Conservation (phyloP, 2,329 filamentous ascomycete genomes). For the Cladosporium sphaerospermum region DNA sequence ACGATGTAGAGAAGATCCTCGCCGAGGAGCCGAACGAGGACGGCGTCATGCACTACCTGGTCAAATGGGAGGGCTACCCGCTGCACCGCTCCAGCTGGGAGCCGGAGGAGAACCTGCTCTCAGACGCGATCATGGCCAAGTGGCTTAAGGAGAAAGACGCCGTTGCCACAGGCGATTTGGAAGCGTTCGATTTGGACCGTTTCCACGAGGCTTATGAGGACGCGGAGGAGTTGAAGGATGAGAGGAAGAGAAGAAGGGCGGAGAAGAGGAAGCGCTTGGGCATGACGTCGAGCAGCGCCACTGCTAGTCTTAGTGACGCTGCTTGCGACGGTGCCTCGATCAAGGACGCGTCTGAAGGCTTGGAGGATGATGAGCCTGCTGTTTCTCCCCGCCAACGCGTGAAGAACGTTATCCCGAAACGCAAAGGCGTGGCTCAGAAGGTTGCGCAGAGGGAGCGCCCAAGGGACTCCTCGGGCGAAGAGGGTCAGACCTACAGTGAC, state of each 20-base stretch:
- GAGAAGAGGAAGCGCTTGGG: conserved; percentile 22
- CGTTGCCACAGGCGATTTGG: background rate
- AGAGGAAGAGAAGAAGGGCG: conserved; percentile 17
- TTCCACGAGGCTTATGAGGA: conserved; percentile 16
- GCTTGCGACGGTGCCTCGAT: conserved; percentile 12
- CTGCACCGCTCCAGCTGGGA: conserved; percentile 26
- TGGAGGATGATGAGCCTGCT: conserved; percentile 5
- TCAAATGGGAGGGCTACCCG: conserved; percentile 30
- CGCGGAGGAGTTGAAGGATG: conserved; percentile 9
- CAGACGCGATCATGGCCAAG: conserved; percentile 12
- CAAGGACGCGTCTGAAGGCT: conserved; percentile 10
- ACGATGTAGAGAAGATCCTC: conserved; percentile 28
- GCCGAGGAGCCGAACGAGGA: conserved; percentile 16
- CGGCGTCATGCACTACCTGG: conserved; percentile 17
- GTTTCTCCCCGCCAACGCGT: background rate
- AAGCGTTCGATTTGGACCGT: conserved; percentile 20
- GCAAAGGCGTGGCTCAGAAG: conserved; percentile 21
- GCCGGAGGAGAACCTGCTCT: conserved; percentile 17
- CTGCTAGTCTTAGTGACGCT: conserved; percentile 10
- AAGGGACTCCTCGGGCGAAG: conserved; percentile 7
- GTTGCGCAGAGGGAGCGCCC: conserved; percentile 9
- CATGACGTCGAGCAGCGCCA: background rate
- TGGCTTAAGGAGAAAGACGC: conserved; percentile 21
- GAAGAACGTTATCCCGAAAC: conserved; percentile 8
- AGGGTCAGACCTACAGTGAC: conserved; percentile 1